Evolutionary conservation across 768 basidiomycete genomes (phyloP), one percentile per base, ranked within the genome.

Genomic region (Gloeopeniophorella convolvens): DNA sequence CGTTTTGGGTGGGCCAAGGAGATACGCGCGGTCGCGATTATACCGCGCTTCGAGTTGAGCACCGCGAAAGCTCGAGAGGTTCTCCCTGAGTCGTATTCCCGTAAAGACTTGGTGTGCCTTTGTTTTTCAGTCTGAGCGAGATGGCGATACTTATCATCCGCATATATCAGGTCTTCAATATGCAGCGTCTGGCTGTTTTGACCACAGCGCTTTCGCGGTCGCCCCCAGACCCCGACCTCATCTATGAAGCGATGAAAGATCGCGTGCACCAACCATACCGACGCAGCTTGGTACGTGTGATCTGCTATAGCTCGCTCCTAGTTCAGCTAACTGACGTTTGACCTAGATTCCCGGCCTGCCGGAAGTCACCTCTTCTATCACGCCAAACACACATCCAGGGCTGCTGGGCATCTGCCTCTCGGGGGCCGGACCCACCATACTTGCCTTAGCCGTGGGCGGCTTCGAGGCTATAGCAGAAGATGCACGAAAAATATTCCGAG

Each of bases 231-330:
- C 82, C 96, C 0, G 88, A 83, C 18, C 80, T 99, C n/a, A 97
- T 98, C 50, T 98, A 95, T 66, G 95, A 98, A 64, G 95, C 95
- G 1, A 98, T 98, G 96, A 95, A 97, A 63, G 96, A 99, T 69
- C 82, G 89, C 45, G 78, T 99, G 12, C 96, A 99, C 65, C 96
- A 99, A 65, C 96, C 96, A 1, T 98, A 97, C 65, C 83, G 96
- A 26, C 91, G 85, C 67, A 66, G 74, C 23, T 74, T 99, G 50
- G 93, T 93, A 63, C 33, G 85, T 71, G 3, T 40, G 23, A 42
- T 32, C 46, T 51, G 21, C 27, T 39, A 27, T 43, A 33, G 7
- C 50, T 32, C 7, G 15, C 18, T 39, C 52, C 30, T 28, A 15
- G 26, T 44, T 35, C 9, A 13, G 21, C 32, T 42, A 20, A 21